Evolutionary conservation across 495 filamentous ascomycete genomes (phyloP).

Genomic region (Lophium mytilinum): DNA sequence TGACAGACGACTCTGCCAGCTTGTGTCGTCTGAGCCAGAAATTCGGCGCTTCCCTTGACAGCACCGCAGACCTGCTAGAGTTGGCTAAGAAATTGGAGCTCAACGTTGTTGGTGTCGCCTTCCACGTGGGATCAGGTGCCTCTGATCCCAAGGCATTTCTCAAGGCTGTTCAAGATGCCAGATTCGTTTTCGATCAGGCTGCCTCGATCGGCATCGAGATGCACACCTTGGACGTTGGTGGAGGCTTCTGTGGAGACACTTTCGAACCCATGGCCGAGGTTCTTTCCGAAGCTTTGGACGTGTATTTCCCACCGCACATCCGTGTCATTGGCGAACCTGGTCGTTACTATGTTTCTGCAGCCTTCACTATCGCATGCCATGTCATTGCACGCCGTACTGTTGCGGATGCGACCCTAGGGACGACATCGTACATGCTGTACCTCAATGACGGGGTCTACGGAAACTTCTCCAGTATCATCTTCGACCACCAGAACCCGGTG

Average conservation of each 20-base stretch:
- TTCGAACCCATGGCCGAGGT: conserved; percentile 86
- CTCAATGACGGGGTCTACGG: conserved; percentile 96
- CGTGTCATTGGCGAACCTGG: conserved; percentile 94
- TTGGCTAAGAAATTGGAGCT: conserved; percentile 82
- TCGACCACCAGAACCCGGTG: conserved; percentile 89
- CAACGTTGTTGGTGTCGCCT: conserved; percentile 92
- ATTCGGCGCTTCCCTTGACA: conserved; percentile 84
- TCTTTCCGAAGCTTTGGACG: conserved; percentile 69
- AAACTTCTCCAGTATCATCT: conserved; percentile 98
- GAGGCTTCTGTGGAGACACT: conserved; percentile 78
- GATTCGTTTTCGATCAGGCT: conserved; percentile 84
- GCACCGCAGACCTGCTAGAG: conserved; percentile 65
- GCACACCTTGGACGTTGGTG: conserved; percentile 87
- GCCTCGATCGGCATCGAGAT: conserved; percentile 66
- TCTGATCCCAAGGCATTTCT: conserved; percentile 81
- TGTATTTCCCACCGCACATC: conserved; percentile 76
- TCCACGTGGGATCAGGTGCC: conserved; percentile 94
- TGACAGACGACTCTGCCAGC: conserved; percentile 92
- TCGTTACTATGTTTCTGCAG: conserved; percentile 86
- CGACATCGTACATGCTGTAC: conserved; percentile 84
- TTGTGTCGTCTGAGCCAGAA: conserved; percentile 92
- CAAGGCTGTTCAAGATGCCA: conserved; percentile 84
- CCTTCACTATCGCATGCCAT: conserved; percentile 87
- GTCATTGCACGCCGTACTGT: conserved; percentile 93
- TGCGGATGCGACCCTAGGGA: conserved; percentile 47